Base-by-base conservation (phyloP, 1,284 basidiomycete species). In the Kalmanozyma brasiliensis region DNA sequence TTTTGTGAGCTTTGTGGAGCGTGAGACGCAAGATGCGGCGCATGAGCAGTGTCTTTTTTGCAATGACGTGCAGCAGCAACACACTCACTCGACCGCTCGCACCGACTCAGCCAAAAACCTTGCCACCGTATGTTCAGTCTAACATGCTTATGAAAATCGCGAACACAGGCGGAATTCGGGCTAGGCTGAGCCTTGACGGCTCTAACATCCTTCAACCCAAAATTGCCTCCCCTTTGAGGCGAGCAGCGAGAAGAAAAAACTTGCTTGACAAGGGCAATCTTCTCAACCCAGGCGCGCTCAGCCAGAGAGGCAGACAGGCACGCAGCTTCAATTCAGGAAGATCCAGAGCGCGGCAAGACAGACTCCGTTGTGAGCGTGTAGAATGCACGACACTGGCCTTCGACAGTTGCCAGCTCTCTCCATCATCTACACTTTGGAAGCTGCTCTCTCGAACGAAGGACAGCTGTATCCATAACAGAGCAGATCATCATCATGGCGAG, bases 401-500 rank as follows among this genome's bases (percentile, higher is more conserved):
- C n/a, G n/a, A n/a, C n/a, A 11, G 6, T 29, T 29, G 14, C 29
- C 42, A 20, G 16, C 17, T 1, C 43, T 22, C 19, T 35, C 44
- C 41, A 26, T 26, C 51, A 56, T 55, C 60, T 45, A 46, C 16
- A 30, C 24, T 35, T 46, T 52, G 43, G 24, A 42, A 52, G 33
- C 48, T 36, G 30, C 30, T 42, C 26, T 38, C 41, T 45, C 16
- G n/a, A n/a, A 14, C 37, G 32, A 43, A 37, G n/a, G 17, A 38
- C 60, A 2, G 38, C 41, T 41, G 45, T 34, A 26, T 11, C 16
- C 29, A 35, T 16, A 24, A 8, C 32, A 16, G 35, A 19, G 23
- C 8, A 38, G 32, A 24, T 23, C 44, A 10, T 35, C 46, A 70
- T 33, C 23, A 81, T 81, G 79, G 76, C 79, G 26, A 67, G 66